Percentiles rank a stretch among this genome's conserved stretches.
phyloP scores from a whole-genome alignment of 148 eudicot genomes.

The Hydrangea macrophylla region DNA sequence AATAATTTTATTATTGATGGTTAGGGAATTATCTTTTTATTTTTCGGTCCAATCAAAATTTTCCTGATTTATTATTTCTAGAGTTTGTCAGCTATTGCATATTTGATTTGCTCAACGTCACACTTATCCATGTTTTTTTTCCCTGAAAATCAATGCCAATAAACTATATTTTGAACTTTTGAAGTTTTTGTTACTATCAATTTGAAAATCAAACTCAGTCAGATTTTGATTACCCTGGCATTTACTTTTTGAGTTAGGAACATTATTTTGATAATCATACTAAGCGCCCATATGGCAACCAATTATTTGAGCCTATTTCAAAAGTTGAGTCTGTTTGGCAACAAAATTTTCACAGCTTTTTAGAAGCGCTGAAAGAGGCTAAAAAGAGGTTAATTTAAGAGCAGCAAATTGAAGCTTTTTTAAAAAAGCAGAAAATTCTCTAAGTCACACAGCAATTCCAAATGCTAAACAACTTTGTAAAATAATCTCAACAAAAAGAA shows the following conservation, averaged over 20 bases:
- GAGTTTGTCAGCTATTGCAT: not conserved
- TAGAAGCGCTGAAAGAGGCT: too few relatives aligned
- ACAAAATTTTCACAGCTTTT: too few relatives aligned
- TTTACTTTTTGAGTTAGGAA: not conserved
- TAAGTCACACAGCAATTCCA: too few relatives aligned
- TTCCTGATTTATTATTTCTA: not conserved
- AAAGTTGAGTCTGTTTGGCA: too few relatives aligned
- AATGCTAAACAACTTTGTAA: too few relatives aligned
- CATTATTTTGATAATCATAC: not conserved
- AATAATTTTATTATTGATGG: not conserved
- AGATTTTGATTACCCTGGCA: not conserved
- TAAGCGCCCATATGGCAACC: too few relatives aligned
- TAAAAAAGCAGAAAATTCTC: too few relatives aligned
- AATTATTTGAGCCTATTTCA: too few relatives aligned
- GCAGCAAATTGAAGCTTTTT: too few relatives aligned
- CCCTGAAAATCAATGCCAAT: not conserved
- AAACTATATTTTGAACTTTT: not conserved
- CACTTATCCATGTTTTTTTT: not conserved
- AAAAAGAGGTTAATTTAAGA: too few relatives aligned
- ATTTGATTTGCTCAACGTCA: not conserved
- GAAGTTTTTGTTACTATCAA: not conserved
- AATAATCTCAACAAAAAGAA: too few relatives aligned
- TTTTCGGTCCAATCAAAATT: not conserved
- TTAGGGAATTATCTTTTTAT: not conserved
- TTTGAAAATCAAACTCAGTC: not conserved